These are phyloP conservation scores for Pugionium cornutum DNA, from an alignment of 345 rosid genomes.

Conservation along the genomic window DNA sequence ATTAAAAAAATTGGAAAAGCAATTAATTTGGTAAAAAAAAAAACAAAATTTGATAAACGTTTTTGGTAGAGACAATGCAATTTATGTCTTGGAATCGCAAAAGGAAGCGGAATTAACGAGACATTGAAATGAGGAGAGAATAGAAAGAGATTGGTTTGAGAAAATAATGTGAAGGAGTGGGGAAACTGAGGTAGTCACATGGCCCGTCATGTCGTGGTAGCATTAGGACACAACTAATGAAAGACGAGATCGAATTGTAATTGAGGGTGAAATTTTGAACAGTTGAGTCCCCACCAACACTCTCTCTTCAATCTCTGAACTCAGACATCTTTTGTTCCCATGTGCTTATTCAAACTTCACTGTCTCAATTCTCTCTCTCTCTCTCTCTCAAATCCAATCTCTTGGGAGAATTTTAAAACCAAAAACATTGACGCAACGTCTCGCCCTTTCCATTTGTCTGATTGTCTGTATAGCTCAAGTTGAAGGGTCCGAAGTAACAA, in stretches of 20 bases:
- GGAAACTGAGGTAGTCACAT: conserved; percentile 42
- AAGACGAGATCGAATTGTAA: conserved; percentile 57
- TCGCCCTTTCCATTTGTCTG: conserved; percentile 37
- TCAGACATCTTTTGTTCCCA: conserved; percentile 79
- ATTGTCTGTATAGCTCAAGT: not conserved
- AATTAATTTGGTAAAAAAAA: too few species aligned
- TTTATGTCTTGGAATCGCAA: conserved; percentile 11
- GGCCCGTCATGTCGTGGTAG: conserved; percentile 63
- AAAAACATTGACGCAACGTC: conserved; percentile 39
- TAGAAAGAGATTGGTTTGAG: conserved; percentile 28
- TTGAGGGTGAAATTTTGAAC: conserved; percentile 60
- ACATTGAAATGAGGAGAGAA: conserved; percentile 33
- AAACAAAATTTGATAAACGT: too few species aligned
- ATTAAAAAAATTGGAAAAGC: too few species aligned
- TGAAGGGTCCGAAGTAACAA: not conserved
- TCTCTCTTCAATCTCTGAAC: conserved; percentile 49
- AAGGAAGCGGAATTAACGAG: conserved; percentile 13
- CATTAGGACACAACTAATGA: conserved; percentile 69
- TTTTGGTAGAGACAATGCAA: not conserved
- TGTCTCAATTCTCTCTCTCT: conserved; percentile 47
- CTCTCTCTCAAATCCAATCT: conserved; percentile 42
- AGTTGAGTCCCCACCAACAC: conserved; percentile 59
- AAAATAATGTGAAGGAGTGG: conserved; percentile 24
- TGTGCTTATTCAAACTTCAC: conserved; percentile 79
- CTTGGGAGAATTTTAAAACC: conserved; percentile 36